phyloP scores from a whole-genome alignment of 1,284 basidiomycete genomes.

The Anthracocystis panici-leucophaei region DNA sequence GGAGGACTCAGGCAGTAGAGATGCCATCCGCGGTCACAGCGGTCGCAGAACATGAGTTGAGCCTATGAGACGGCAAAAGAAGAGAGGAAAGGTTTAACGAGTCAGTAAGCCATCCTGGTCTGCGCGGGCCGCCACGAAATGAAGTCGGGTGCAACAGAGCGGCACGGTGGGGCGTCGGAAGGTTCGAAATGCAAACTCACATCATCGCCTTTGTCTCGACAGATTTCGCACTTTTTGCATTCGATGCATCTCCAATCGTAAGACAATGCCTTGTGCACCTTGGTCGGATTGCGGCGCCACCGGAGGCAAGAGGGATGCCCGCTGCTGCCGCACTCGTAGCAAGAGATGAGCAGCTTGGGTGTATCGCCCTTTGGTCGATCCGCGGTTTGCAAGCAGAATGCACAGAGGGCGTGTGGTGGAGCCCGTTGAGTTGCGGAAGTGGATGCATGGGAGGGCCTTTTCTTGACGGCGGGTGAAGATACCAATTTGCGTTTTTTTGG shows the following conservation, averaged over 20 bases:
- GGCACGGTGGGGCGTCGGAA: neutral
- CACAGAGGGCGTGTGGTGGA: conserved; percentile 57
- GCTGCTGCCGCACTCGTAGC: conserved; percentile 69
- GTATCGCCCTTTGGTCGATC: conserved; percentile 39
- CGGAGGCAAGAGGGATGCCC: conserved; percentile 69
- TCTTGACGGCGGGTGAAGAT: conserved; percentile 10
- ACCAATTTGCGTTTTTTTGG: conserved; percentile 45
- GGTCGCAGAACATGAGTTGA: conserved; percentile 90
- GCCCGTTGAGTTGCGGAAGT: conserved; percentile 15
- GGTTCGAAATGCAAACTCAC: conserved; percentile 73
- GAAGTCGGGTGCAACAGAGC: conserved; percentile 18
- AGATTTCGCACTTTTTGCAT: conserved; percentile 93
- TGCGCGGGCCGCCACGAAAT: conserved; percentile 9
- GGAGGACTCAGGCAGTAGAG: conserved; percentile 83
- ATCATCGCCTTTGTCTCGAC: conserved; percentile 86
- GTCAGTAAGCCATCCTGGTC: conserved; percentile 10
- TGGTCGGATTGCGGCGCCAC: conserved; percentile 70
- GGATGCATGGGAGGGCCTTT: conserved; percentile 3
- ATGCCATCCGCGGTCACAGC: conserved; percentile 96
- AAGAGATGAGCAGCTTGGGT: conserved; percentile 63
- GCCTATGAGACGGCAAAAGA: conserved; percentile 72
- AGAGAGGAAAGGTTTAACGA: neutral
- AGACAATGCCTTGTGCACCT: conserved; percentile 71
- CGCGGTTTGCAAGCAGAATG: conserved; percentile 64
- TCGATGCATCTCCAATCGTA: conserved; percentile 92